Percentiles rank a stretch among this genome's conserved stretches.
Conservation (phyloP, 176 grass and related monocot species). For the Pharus latifolius region DNA sequence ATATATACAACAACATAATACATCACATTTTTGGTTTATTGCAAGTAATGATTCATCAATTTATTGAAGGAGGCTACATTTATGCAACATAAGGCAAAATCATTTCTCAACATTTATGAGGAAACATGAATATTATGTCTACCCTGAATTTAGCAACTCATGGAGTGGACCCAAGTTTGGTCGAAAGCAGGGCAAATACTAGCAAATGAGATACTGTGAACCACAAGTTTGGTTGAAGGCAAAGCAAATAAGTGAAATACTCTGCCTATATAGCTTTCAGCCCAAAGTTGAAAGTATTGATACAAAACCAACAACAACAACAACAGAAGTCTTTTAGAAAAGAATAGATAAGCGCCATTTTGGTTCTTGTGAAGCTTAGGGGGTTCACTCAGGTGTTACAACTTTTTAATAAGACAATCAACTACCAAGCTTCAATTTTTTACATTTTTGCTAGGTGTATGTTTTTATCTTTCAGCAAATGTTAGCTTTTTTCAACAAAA, state of each 20-base stretch:
- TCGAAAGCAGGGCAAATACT: neutral
- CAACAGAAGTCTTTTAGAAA: neutral
- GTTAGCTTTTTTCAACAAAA: too few relatives aligned
- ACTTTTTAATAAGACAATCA: too few relatives aligned
- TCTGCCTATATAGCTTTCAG: neutral
- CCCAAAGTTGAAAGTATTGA: neutral
- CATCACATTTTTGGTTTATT: neutral
- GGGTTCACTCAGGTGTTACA: too few relatives aligned
- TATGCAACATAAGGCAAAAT: neutral
- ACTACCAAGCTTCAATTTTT: too few relatives aligned
- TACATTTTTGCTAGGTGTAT: too few relatives aligned
- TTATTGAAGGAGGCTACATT: too few relatives aligned
- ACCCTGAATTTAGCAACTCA: neutral
- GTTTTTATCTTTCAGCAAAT: too few relatives aligned
- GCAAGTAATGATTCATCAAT: neutral
- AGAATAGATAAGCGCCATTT: neutral
- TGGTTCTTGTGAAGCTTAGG: too few relatives aligned
- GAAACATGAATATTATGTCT: neutral
- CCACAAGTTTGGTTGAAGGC: neutral
- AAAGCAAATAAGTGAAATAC: neutral
- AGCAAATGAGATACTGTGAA: neutral
- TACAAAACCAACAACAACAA: neutral
- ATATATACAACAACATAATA: slow-evolving; percentile 8
- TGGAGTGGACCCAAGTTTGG: neutral
- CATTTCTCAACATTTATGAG: neutral